Evolutionary conservation across 2,329 filamentous ascomycete genomes (phyloP), one percentile per base, ranked within the genome.

Genomic region (Monilinia vaccinii-corymbosi): DNA sequence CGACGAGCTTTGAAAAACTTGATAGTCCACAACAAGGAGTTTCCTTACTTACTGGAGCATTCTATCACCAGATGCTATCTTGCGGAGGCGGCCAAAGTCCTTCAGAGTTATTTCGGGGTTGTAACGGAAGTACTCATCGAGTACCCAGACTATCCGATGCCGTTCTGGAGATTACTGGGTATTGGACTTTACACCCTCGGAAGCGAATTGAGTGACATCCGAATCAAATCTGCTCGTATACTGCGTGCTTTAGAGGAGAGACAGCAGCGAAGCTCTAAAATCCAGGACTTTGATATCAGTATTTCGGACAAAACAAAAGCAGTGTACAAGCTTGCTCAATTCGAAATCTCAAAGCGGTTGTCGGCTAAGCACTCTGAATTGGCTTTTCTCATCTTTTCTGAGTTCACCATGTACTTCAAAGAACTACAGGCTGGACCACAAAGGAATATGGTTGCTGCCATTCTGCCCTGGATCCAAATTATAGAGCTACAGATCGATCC

Each of bases 231-330:
- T 1, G 89, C 89, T 0, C 84, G 86, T 52, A 78, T 97, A 36
- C 78, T 99, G 14, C 83, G 91, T 45, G 85, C 85, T 0, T 77
- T 97, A 1, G 94, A 97, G 73, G 85, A 91, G 65, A 84, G 90
- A 28, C 89, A 94, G 65, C 83, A 87, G 64, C 88, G 89, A 65
- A 94, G 85, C 65, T 96, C 93, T 1, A 95, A 95, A 70, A 85
- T 99, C 8, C 91, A 96, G 71, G 94, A 99, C 72, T 95, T 97
- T 61, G 94, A 99, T 69, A 97, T 99, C 68, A 97, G 92, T 72
- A 94, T 99, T 61, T 95, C 93, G 0, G 95, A 99, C 75, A 97
- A 97, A 75, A 99, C 95, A 0, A 96, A 96, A 66, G 92, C 93
- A 0, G 93, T 99, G 3, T 99, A 97, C 75, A 99, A 99, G 75